Evolutionary conservation across 2,329 filamentous ascomycete genomes (phyloP).

Genomic region (Talaromyces sp.): DNA sequence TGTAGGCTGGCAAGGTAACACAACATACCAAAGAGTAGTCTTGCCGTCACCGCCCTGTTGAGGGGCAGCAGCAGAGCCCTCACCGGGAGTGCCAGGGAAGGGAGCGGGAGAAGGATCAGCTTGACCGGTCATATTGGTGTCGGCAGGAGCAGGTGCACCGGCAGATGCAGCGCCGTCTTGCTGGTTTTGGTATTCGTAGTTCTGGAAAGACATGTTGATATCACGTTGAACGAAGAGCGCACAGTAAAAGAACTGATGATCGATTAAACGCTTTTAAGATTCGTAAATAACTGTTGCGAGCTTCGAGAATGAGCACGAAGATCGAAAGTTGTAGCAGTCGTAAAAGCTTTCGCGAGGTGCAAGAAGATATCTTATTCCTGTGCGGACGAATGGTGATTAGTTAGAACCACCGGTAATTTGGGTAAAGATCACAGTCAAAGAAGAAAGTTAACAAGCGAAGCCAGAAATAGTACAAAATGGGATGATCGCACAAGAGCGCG

Average conservation of each 20-base stretch:
- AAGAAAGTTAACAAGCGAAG: not conserved
- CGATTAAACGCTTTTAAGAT: slow-evolving; percentile 9
- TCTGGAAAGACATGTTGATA: slow-evolving; percentile 55
- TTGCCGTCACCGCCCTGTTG: slow-evolving; percentile 54
- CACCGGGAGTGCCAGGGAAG: slow-evolving; percentile 48
- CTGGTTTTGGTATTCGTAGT: slow-evolving; percentile 63
- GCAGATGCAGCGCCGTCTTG: slow-evolving; percentile 51
- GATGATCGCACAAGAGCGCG: not conserved
- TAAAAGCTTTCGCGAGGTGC: slow-evolving; percentile 26
- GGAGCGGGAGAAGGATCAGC: slow-evolving; percentile 53
- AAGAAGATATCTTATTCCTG: slow-evolving; percentile 17
- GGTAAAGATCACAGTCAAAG: not conserved
- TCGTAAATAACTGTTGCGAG: slow-evolving; percentile 25
- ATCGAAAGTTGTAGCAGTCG: slow-evolving; percentile 27
- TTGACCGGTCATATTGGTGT: slow-evolving; percentile 54
- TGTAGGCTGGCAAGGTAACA: not conserved
- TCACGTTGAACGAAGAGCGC: slow-evolving; percentile 7
- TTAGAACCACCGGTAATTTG: not conserved
- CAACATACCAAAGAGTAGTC: slow-evolving; percentile 54
- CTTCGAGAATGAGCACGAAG: slow-evolving; percentile 35
- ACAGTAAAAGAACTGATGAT: slow-evolving; percentile 7
- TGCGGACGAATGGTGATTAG: slow-evolving; percentile 15
- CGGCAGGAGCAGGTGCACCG: slow-evolving; percentile 48
- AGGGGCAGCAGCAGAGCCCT: slow-evolving; percentile 40
- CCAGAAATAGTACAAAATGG: not conserved